Percentiles rank a stretch among this genome's conserved stretches.
phyloP scores from a whole-genome alignment of 805 yeast species.

The Candida fluviatilis region DNA sequence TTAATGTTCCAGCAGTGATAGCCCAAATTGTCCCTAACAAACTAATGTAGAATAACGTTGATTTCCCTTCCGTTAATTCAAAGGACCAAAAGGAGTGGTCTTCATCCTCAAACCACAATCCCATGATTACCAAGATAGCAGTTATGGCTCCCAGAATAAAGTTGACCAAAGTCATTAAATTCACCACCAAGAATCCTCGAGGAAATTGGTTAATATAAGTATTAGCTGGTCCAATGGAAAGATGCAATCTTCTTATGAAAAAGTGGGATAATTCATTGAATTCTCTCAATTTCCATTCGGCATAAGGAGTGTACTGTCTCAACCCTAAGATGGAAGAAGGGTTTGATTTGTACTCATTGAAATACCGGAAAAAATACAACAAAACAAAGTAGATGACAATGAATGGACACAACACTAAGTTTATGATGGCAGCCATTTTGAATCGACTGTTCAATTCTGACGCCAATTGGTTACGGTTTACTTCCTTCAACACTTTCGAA shows the following conservation, averaged over 20 bases:
- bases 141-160: slow-evolving; percentile 86
- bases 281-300: slow-evolving; percentile 93
- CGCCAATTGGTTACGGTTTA: slow-evolving; percentile 61
- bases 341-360: slow-evolving; percentile 85
- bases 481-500: slow-evolving; percentile 63
- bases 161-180: slow-evolving; percentile 33
- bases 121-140: slow-evolving; percentile 65
- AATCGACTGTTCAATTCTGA: slow-evolving; percentile 75
- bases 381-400: slow-evolving; percentile 78
- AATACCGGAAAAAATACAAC: slow-evolving; percentile 83
- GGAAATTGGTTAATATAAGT: slow-evolving; percentile 91
- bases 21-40: slow-evolving; percentile 88
- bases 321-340: slow-evolving; percentile 69
- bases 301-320: slow-evolving; percentile 88
- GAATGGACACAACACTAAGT: slow-evolving; percentile 79
- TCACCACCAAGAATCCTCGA: slow-evolving; percentile 50
- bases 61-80: slow-evolving; percentile 76
- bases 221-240: slow-evolving; percentile 76
- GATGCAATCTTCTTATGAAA: slow-evolving; percentile 71
- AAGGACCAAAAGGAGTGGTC: slow-evolving; percentile 71
- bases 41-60: slow-evolving; percentile 84
- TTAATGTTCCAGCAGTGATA: slow-evolving; percentile 46
- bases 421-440: slow-evolving; percentile 81
- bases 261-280: slow-evolving; percentile 90
- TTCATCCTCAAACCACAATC: slow-evolving; percentile 82